phyloP scores from a whole-genome alignment of 2,329 filamentous ascomycete genomes.

The Trichoderma cornu-damae region DNA sequence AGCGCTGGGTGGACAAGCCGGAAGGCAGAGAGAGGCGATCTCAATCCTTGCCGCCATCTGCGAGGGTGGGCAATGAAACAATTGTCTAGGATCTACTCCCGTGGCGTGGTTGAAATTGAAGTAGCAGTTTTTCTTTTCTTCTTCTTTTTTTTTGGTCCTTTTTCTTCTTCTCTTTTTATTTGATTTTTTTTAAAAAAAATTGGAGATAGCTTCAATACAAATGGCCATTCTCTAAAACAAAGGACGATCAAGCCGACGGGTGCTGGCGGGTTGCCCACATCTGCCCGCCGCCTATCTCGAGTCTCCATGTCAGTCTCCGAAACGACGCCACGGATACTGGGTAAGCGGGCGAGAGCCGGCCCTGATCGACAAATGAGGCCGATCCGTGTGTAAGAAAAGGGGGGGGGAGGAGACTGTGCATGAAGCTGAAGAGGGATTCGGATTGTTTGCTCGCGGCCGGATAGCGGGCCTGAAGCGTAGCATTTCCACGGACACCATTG shows the following conservation, averaged over 20 bases:
- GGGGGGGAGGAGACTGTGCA: neutral
- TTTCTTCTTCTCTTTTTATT: no score
- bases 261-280: no score
- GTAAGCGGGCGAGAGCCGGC: neutral
- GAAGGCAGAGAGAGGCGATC: no score
- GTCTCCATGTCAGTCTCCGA: no score
- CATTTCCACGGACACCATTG: neutral
- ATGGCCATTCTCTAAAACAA: no score
- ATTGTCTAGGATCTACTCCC: conserved; percentile 21
- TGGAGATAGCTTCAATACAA: no score
- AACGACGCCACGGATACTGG: neutral
- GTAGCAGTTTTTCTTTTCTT: neutral
- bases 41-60: no score
- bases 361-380: neutral
- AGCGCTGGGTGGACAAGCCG: no score
- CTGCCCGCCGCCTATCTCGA: no score
- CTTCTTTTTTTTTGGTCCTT: neutral
- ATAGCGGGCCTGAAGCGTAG: neutral
- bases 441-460: neutral
- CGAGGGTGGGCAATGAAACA: conserved; percentile 20
- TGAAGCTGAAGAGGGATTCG: neutral
- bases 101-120: conserved; percentile 19
- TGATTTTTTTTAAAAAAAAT: no score
- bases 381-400: neutral
- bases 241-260: no score